Base-by-base conservation (phyloP, 805 yeast genomes). In the Candida pseudofarinosa region DNA sequence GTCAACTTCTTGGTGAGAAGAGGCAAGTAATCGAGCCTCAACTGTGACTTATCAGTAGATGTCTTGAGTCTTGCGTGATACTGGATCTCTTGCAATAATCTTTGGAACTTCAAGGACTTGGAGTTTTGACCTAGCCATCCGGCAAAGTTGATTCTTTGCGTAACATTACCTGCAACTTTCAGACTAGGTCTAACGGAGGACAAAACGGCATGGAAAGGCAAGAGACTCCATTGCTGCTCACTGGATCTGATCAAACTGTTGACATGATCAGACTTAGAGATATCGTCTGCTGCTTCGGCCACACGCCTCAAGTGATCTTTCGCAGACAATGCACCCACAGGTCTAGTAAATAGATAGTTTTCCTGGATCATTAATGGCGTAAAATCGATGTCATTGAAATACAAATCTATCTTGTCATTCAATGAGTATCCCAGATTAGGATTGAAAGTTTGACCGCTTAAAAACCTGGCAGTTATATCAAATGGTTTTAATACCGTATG, bases 291-390 rank as follows among this genome's bases (percentile, higher is more conserved):
- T 0, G 99, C 98, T 20, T 71, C 66, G 1, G 88, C 84, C 1
- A 84, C 81, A 14, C 81, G 67, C 48, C 76, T 71, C 45, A 91
- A 63, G 50, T 81, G 87, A 8, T 75, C 69, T 18, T 66, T 51
- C n/a, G 76, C 69, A 8, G 71, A 49, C 43, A 67, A 56, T 14
- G 69, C 64, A 19, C 63, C 62, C 5, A 71, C 46, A 1, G 95
- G 96, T 33, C 67, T 68, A 0, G 95, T 82, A 30, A 65, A 66
- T 38, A 88, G 62, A 59, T 93, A 93, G 65, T 93, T 93, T 60
- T 93, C 99, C 58, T 91, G 97, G 41, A 93, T 78, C 98, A 93
- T 91, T 47, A 91, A 72, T 4, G 99, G 98, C 1, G 95, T 82
- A 59, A 93, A 85, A 58, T 89, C 97, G 64, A 88, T 86, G 63